Base-by-base conservation (phyloP, 1,284 basidiomycete genomes). In the Pseudozyma sp. region DNA sequence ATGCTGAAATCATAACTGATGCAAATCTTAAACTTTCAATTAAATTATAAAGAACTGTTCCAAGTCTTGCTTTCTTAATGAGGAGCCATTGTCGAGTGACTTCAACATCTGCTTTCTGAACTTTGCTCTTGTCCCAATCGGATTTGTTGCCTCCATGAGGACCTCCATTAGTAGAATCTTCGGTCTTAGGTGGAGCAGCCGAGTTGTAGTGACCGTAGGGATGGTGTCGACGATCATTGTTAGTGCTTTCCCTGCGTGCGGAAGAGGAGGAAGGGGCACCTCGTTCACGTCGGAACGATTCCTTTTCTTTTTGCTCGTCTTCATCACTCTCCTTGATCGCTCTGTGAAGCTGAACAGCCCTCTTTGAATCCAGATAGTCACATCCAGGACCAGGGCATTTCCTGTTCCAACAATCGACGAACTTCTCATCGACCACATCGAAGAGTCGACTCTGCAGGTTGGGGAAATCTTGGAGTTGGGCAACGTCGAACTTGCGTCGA, bases 371-470 rank as follows among this genome's bases (percentile, higher is more conserved):
- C 45, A 79, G 39, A 42, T 74, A 70, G 39, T 65, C 66, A 36
- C 77, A 79, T 7, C 71, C 75, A 1, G 65, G 62, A 7, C 77
- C 77, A 9, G 70, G 70, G 43, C 77, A 79, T 44, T 74, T 70
- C n/a, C 58, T 50, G 51, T 78, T 80, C 79, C 79, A 80, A 50
- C 79, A 80, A 40, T 80, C 79, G 54, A 80, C 79, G 64, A 80
- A 80, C 59, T 78, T 74, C n/a, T 80, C 79, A 52, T 80, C 79
- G 10, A 77, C 70, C 45, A 68, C 67, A 40, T 76, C 74, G 43
- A 76, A 76, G 13, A 79, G 59, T 34, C 69, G 52, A 31, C 66
- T 68, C 51, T 75, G 71, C 19, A 72, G 42, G 39, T 76, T 76
- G 10, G 79, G 79, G 48, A 80, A 80, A 40, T 80, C 79, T 34